phyloP scores from a whole-genome alignment of 768 basidiomycete genomes.

The Chlorophyllum brunneum region DNA sequence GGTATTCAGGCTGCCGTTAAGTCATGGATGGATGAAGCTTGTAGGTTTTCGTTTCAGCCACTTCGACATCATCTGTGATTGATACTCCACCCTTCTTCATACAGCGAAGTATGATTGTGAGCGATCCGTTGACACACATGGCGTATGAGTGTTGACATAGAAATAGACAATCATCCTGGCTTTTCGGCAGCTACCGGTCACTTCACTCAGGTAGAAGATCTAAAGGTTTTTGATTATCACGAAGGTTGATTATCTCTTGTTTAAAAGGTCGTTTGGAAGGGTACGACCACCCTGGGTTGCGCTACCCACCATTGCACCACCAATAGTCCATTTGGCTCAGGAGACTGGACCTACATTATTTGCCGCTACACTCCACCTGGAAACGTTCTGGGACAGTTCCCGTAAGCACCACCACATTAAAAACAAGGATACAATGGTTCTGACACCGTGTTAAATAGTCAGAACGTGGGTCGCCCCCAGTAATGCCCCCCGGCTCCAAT shows the following conservation, averaged over 20 bases:
- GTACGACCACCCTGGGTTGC: conserved; percentile 44
- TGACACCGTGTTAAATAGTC: conserved; percentile 3
- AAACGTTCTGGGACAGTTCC: conserved; percentile 21
- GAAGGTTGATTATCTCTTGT: background rate
- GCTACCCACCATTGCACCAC: conserved; percentile 35
- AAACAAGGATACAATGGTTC: background rate
- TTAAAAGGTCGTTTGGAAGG: conserved; percentile 48
- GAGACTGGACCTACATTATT: conserved; percentile 22
- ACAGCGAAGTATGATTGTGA: conserved; percentile 23
- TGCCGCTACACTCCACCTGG: conserved; percentile 27
- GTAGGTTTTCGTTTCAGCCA: conserved; percentile 15
- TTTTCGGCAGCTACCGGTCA: conserved; percentile 25
- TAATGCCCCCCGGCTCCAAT: background rate
- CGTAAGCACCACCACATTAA: conserved; percentile 14
- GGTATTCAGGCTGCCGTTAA: conserved; percentile 18
- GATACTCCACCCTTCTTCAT: background rate
- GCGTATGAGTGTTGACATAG: background rate
- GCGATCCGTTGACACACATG: background rate
- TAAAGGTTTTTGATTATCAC: background rate
- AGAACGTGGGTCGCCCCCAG: conserved; percentile 15
- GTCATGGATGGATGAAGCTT: conserved; percentile 26
- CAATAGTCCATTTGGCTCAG: conserved; percentile 20
- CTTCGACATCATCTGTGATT: background rate
- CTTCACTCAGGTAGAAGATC: conserved; percentile 25
- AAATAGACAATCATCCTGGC: conserved; percentile 23